A percentile compares a stretch with the other conserved stretches of the same genome.
Conservation (phyloP, 2,329 filamentous ascomycete genomes). For the Aspergillus fischeri region DNA sequence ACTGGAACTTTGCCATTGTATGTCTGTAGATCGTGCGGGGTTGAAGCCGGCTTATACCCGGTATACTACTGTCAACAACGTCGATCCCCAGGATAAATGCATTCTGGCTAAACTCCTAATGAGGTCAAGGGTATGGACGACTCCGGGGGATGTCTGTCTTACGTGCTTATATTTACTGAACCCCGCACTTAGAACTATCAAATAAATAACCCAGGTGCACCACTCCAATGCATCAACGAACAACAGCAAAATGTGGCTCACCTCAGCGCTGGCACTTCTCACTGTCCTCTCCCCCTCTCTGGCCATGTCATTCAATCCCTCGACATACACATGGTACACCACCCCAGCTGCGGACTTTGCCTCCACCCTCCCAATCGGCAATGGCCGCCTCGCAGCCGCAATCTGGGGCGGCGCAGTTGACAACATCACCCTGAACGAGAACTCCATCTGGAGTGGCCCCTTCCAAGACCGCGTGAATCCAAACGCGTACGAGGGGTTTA, state of each 20-base stretch:
- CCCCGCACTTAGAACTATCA: background rate
- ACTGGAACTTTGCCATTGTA: background rate
- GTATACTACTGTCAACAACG: background rate
- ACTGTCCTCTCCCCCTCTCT: background rate
- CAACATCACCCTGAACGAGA: slow-evolving; percentile 18
- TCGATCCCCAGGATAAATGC: background rate
- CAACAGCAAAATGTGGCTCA: background rate
- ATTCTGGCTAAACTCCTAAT: background rate
- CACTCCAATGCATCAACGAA: background rate
- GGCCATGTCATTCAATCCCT: background rate
- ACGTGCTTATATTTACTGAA: no score
- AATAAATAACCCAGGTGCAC: background rate
- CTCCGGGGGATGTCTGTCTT: no score
- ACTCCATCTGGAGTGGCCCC: slow-evolving; percentile 18
- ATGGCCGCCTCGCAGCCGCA: slow-evolving; percentile 15
- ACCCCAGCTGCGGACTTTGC: slow-evolving; percentile 15
- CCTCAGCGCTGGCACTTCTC: background rate
- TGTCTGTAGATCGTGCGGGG: background rate
- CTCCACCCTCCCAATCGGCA: slow-evolving; percentile 15
- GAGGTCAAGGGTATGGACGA: background rate
- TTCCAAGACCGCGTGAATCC: slow-evolving; percentile 13
- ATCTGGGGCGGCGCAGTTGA: slow-evolving; percentile 13
- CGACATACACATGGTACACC: slow-evolving; percentile 17
- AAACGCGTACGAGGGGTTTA: background rate
- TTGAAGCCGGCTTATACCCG: background rate